Evolutionary conservation across 306 rosid genomes (phyloP).

Genomic region (cucumber (Cucumis sativus)): DNA sequence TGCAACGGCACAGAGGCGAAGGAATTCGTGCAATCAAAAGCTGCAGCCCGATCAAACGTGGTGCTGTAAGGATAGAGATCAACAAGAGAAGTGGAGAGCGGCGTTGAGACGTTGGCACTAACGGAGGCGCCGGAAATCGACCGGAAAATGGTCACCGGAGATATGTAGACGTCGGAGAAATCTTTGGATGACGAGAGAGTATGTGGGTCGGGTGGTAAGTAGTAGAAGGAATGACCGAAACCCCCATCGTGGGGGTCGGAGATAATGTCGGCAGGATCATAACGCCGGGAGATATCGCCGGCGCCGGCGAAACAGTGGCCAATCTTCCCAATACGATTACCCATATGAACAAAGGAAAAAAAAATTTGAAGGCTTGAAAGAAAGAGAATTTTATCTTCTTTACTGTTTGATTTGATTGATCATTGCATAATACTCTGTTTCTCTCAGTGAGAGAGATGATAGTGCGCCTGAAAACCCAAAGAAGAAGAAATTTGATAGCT

Average conservation of each 20-base stretch:
- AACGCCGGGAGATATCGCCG: conserved; percentile 43
- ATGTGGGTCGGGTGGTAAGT: conserved; percentile 32
- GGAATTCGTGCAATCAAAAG: conserved; percentile 54
- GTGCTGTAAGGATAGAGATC: conserved; percentile 23
- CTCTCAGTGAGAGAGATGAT: background rate
- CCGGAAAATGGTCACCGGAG: conserved; percentile 31
- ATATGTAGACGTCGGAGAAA: conserved; percentile 6
- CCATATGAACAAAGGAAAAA: conserved; percentile 25
- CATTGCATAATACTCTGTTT: background rate
- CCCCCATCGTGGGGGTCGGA: conserved; percentile 22
- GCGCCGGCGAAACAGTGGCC: conserved; percentile 29
- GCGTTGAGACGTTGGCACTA: conserved; percentile 60
- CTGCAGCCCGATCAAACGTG: conserved; percentile 40
- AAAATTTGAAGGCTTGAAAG: background rate
- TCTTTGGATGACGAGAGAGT: conserved; percentile 7
- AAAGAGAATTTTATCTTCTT: background rate
- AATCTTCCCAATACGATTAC: conserved; percentile 40
- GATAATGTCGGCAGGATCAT: conserved; percentile 7
- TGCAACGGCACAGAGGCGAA: conserved; percentile 50
- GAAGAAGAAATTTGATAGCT: conserved; percentile 1
- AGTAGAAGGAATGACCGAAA: conserved; percentile 47
- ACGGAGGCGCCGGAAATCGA: conserved; percentile 66
- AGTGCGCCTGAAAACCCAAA: background rate
- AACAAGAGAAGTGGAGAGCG: conserved; percentile 37
- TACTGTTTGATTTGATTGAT: conserved; percentile 4